Evolutionary conservation across 257 asterid species (phyloP), one percentile per base, ranked within the genome.

Genomic region (Hygrophila difformis): DNA sequence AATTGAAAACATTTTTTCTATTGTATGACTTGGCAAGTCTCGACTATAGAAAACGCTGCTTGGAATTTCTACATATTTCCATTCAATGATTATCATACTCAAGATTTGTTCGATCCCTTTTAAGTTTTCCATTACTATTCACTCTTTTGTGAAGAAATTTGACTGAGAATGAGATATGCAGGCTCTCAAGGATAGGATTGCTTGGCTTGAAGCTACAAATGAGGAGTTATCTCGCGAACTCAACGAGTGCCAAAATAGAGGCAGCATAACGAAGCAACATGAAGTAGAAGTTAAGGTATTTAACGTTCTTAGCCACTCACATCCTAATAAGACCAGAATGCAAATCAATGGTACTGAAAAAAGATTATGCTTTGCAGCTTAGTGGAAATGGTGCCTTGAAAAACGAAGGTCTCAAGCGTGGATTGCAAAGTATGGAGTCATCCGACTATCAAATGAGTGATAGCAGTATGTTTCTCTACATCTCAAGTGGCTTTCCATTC

Each of bases 401-500:
- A 66, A 69, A 78, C 39, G 97, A 91, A 68, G 94, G 93, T 31
- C 78, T 78, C 40, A 91, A 91, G 68, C 65, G 97, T 74, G 94
- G 95, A 38, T 62, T 83, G 77, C 99, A 81, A 41, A 83, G 87
- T 52, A 78, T 83, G 74, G 99, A 91, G 61, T 76, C 94, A 2
- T 78, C 81, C 58, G 99, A 86, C 64, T 91, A 76, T 73, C 94
- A 74, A 68, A 86, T 87, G 95, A 91, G 79, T 57, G 97, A 83
- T 62, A 77, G 69, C 64, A 77, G 99, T 91, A 78, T 53, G 68
- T 63, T 61, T 60, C 56, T 64, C 48, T 53, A 38, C 23, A n/a
- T n/a, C n/a, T n/a, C n/a, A 58, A 39, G 37, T 42, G 39, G 34
- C 49, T 40, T 40, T 40, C 6, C 6, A 20, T 22, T 60, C 45